Conservation (phyloP, 805 yeast species). For the Nakazawaea anatomiae region DNA sequence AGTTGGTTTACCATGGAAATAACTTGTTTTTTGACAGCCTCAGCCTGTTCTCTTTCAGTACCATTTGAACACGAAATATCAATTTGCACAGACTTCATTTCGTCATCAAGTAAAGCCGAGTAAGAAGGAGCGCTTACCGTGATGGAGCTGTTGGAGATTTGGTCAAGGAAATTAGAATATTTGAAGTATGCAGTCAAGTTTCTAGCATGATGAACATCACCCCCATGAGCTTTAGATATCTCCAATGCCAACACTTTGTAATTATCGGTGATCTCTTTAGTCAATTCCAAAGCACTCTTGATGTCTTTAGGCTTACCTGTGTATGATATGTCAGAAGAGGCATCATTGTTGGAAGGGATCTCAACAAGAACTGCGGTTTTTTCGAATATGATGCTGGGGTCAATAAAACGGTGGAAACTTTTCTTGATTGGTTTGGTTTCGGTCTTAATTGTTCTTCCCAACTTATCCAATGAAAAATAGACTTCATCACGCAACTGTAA, state of each 20-base stretch:
- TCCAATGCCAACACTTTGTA: constrained; percentile 65
- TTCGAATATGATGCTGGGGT: constrained; percentile 44
- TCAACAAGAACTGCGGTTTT: constrained; percentile 52
- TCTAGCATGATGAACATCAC: constrained; percentile 69
- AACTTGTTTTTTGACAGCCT: constrained; percentile 63
- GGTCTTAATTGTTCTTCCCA: constrained; percentile 39
- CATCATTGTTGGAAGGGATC: constrained; percentile 39
- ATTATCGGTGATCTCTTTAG: constrained; percentile 54
- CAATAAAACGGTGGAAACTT: constrained; percentile 63
- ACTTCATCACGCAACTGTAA: constrained; percentile 48
- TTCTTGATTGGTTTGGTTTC: constrained; percentile 63
- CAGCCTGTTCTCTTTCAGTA: constrained; percentile 39
- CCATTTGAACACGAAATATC: constrained; percentile 52
- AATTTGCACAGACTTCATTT: constrained; percentile 41
- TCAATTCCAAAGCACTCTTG: constrained; percentile 53
- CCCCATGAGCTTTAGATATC: constrained; percentile 85
- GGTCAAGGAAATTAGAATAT: constrained; percentile 41
- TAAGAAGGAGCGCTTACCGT: constrained; percentile 46
- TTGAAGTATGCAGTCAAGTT: constrained; percentile 64
- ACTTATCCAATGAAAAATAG: constrained; percentile 34
- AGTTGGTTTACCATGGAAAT: constrained; percentile 68
- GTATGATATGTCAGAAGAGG: constrained; percentile 46
- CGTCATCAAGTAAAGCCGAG: constrained; percentile 35
- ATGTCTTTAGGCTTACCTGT: constrained; percentile 56
- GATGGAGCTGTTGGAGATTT: constrained; percentile 32